Base-by-base conservation (phyloP, 805 yeast species). In the Schwanniomyces polymorphus region DNA sequence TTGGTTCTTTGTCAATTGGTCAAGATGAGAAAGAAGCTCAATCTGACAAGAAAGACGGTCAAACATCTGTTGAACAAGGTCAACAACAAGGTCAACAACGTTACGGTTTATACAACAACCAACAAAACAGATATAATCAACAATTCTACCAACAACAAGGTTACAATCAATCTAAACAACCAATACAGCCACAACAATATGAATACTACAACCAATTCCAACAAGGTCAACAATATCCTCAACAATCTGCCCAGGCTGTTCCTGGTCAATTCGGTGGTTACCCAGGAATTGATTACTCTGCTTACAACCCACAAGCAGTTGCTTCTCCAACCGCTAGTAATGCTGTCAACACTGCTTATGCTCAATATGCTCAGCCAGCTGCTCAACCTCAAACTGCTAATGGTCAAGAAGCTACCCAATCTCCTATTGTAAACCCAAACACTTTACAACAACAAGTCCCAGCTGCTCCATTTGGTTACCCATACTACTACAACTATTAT, bases 1-100 rank as follows among this genome's bases (percentile, higher is more conserved):
- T 84, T 57, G 88, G 88, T 47, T 79, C 85, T 10, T 68, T 82
- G 54, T 65, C 78, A 23, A 67, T 79, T 48, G 67, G 72, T 44
- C 79, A 78, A 38, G 78, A 75, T 41, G 73, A 71, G 47, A 59
- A 65, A 35, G 55, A 48, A 25, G 34, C 28, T 28, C 38, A 48
- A 35, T 27, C 59, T 25, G 52, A 58, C 52, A 51, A 58, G 50
- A 53, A 50, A 35, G 58, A 57, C 42, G 50, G 35, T 27, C 44
- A 44, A 25, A 38, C 45, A 11, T 42, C 37, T 23, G 42, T 43
- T 35, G 43, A 50, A 16, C 46, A 46, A 11, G 54, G 43, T 46
- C 27, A 39, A 25, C 51, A 47, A 44, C 51, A 50, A 42, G 49
- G 40, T 12, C 40, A 21, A 17, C 47, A 39, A 29, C 51, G 42